Evolutionary conservation across 2,329 filamentous ascomycete species (phyloP).

Genomic region (Waltergamsia citrina): DNA sequence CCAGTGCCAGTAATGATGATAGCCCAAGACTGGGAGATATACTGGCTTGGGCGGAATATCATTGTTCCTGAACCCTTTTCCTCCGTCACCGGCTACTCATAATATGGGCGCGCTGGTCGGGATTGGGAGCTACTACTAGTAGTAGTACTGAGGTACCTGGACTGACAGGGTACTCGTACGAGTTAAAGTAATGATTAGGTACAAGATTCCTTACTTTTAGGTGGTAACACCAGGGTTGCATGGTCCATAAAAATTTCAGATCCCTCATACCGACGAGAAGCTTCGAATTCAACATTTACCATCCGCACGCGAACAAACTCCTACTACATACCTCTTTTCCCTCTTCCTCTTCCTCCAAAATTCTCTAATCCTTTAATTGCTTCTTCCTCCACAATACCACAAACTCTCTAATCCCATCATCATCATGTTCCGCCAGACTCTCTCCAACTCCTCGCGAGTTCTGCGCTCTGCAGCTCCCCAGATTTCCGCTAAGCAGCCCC

Average conservation of each 20-base stretch:
- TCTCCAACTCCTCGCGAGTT: constrained; percentile 32
- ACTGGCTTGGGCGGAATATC: too few relatives aligned
- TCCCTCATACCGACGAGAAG: neutral
- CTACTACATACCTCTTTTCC: neutral
- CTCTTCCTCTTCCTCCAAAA: too few relatives aligned
- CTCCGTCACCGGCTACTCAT: too few relatives aligned
- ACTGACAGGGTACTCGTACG: too few relatives aligned
- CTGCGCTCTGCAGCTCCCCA: constrained; percentile 30
- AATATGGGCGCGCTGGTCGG: too few relatives aligned
- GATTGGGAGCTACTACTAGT: too few relatives aligned
- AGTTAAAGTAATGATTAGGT: too few relatives aligned
- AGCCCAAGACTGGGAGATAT: too few relatives aligned
- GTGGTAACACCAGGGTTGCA: neutral
- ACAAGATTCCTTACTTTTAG: too few relatives aligned
- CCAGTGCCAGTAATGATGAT: too few relatives aligned
- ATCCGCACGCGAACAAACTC: neutral
- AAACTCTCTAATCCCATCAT: neutral
- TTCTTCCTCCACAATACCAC: constrained; percentile 4
- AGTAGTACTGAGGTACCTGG: too few relatives aligned
- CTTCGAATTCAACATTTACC: neutral
- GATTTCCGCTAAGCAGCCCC: constrained; percentile 21
- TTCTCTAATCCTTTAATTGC: constrained; percentile 1
- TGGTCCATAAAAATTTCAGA: constrained; percentile 4
- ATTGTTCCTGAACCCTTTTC: too few relatives aligned
- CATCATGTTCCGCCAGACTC: constrained; percentile 36